Conservation (phyloP, 148 eudicot species). For the Bassia scoparia region DNA sequence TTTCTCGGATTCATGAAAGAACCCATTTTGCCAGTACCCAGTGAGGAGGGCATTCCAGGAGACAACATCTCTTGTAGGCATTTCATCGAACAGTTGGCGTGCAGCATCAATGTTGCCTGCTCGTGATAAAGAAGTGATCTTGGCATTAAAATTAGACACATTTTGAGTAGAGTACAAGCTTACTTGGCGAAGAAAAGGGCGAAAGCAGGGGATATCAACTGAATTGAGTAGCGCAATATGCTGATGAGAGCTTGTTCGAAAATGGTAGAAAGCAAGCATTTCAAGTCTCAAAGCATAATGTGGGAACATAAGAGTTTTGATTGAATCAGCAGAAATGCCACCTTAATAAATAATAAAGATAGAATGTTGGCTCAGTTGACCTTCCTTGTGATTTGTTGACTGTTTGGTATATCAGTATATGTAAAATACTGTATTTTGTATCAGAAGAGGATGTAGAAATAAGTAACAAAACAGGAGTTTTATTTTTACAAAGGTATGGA, state of each 20-base stretch:
- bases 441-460: too few species aligned
- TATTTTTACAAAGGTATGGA: too few species aligned
- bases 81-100: constrained; percentile 37
- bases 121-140: constrained; percentile 22
- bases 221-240: background rate
- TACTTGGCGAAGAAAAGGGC: constrained; percentile 9
- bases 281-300: background rate
- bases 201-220: background rate
- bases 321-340: background rate
- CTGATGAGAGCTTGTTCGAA: background rate
- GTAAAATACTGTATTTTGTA: too few species aligned
- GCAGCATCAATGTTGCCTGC: constrained; percentile 32
- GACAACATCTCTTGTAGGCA: constrained; percentile 30
- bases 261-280: constrained; percentile 7
- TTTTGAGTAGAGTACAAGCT: constrained; percentile 20
- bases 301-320: background rate
- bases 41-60: constrained; percentile 37
- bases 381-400: too few species aligned
- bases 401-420: too few species aligned
- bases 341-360: too few species aligned
- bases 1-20: constrained; percentile 24
- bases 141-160: constrained; percentile 29
- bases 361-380: too few species aligned
- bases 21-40: constrained; percentile 41
- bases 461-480: too few species aligned